Percentiles rank a stretch among this genome's conserved stretches.
Conservation (phyloP, 495 filamentous ascomycete genomes). For the Aspergillus leporis region DNA sequence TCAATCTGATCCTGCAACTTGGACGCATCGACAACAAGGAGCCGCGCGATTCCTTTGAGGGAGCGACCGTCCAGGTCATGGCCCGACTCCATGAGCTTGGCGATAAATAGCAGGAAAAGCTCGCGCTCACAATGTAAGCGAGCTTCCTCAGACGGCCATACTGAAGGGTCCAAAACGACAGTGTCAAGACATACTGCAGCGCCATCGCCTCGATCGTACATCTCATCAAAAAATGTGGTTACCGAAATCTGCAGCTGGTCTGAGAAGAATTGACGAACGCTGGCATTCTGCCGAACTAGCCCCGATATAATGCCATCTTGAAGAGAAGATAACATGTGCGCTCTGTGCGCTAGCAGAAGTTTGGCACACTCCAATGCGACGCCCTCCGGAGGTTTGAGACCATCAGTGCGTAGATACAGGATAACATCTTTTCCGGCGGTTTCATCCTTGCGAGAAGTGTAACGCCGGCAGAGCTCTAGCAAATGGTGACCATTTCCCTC, state of each 20-base stretch:
- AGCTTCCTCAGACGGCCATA: slow-evolving; percentile 56
- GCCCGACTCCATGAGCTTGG: slow-evolving; percentile 62
- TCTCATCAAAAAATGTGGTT: slow-evolving; percentile 54
- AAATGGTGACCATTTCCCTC: slow-evolving; percentile 51
- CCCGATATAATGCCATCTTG: slow-evolving; percentile 63
- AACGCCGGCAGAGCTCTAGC: slow-evolving; percentile 54
- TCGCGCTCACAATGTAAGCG: slow-evolving; percentile 56
- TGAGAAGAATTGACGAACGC: slow-evolving; percentile 57
- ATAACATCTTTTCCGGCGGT: slow-evolving; percentile 58
- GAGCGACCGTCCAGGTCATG: slow-evolving; percentile 59
- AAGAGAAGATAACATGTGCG: slow-evolving; percentile 37
- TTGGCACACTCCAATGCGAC: slow-evolving; percentile 56
- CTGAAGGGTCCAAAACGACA: slow-evolving; percentile 54
- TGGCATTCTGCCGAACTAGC: slow-evolving; percentile 54
- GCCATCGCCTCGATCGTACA: slow-evolving; percentile 62
- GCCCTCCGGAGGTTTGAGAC: slow-evolving; percentile 49
- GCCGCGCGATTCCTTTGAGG: slow-evolving; percentile 61
- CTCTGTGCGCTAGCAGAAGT: slow-evolving; percentile 49
- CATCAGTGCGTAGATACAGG: slow-evolving; percentile 53
- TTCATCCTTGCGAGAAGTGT: slow-evolving; percentile 51
- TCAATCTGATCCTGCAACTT: slow-evolving; percentile 69
- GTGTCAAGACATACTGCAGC: slow-evolving; percentile 58
- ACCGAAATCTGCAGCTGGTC: slow-evolving; percentile 48
- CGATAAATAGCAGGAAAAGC: slow-evolving; percentile 66
- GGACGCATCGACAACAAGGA: slow-evolving; percentile 59